Evolutionary conservation across 805 yeast genomes (phyloP), one percentile per base, ranked within the genome.

Genomic region (Pichia rugopelliculosa): DNA sequence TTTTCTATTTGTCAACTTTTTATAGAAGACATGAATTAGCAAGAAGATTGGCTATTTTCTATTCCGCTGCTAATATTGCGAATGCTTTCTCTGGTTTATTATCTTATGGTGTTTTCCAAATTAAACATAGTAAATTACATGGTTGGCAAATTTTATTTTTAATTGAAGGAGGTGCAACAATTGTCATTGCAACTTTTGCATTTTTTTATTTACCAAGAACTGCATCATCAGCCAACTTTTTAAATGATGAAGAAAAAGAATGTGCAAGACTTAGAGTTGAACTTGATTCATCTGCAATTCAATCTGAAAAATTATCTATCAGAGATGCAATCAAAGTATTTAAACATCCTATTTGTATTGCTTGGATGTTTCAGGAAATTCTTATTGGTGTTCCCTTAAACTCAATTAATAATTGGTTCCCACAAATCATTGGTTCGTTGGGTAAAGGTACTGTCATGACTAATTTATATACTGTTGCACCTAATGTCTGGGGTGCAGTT

Each of bases 71-170:
- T 21, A 57, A 57, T 46, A 57, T 57, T 24, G 55, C 60, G 23
- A 66, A 66, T 47, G 71, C 73, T 6, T 68, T 68, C 41, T 61
- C 68, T 10, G 72, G 73, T 17, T 57, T 69, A 17, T 55, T 69
- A 37, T 57, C 71, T 49, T 58, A 50, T 45, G 62, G 62, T 30
- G 57, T 56, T 27, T 72, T 72, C 54, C 76, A 72, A 54, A 71
- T 72, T 47, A 55, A 66, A 41, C 12, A 33, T 21, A 56, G 65
- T 22, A 52, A 54, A 15, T 59, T 74, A 33, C 56, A 66, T 15
- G 78, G 79, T 4, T 75, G 79, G 79, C 73, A 73, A 51, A 70
- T 70, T 42, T 59, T 75, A 46, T 73, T 74, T 53, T 56, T 75
- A 39, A 62, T 73, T 42, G 77, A 74, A 58, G 78, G 78, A 13